Evolutionary conservation across 768 basidiomycete species (phyloP).

Genomic region (Suillus alpinus): DNA sequence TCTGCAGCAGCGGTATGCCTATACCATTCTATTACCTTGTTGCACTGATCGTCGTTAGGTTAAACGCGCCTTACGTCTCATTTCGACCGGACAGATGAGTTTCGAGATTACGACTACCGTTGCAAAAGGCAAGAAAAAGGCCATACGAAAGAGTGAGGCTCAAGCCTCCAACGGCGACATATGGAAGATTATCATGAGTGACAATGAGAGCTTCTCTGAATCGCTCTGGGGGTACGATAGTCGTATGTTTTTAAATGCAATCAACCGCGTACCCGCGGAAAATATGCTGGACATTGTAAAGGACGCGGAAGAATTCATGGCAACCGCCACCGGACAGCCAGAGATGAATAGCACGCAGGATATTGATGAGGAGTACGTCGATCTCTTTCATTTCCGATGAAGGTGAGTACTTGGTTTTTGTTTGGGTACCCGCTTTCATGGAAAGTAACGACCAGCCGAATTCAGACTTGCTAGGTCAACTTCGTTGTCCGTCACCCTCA

Average conservation of each 20-base stretch:
- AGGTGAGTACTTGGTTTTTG: background rate
- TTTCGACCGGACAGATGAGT: background rate
- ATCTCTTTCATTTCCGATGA: background rate
- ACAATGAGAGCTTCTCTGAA: background rate
- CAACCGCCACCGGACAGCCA: background rate
- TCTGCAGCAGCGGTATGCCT: constrained; percentile 8
- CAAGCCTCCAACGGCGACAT: background rate
- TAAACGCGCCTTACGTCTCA: background rate
- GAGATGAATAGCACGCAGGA: background rate
- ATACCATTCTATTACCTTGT: background rate
- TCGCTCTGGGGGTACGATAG: background rate
- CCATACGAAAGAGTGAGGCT: background rate
- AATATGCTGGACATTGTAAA: background rate
- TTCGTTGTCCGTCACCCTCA: background rate
- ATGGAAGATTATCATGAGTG: background rate
- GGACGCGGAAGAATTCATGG: background rate
- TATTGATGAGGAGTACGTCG: background rate
- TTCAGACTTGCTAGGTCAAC: background rate
- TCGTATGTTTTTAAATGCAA: background rate
- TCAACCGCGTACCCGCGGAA: background rate
- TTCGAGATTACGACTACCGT: background rate
- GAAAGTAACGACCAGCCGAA: background rate
- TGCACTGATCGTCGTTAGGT: background rate
- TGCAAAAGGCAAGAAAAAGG: background rate
- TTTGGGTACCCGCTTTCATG: background rate